Evolutionary conservation across 2,329 filamentous ascomycete genomes (phyloP), one percentile per base, ranked within the genome.

Genomic region (Clonostachys rosea): DNA sequence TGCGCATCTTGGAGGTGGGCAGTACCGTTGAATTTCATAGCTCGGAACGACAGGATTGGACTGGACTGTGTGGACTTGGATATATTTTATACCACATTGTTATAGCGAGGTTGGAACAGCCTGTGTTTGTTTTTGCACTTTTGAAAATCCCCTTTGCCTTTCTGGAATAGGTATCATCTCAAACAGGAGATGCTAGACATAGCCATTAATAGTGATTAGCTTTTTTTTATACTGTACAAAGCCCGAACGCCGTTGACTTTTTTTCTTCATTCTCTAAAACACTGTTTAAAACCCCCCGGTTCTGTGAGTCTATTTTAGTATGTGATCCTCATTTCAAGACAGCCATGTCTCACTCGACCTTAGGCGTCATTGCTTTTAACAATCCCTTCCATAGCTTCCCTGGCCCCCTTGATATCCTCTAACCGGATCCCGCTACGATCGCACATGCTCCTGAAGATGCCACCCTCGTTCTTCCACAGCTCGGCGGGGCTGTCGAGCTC

Each of bases 361-460:
- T 5, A 24, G 24, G 24, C 24, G 24, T 17, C 40, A 37, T 12
- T 33, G 16, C 13, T 17, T 47, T 41, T 45, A 13, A 37, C 46
- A 30, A 30, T 30, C 43, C 45, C 52, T 41, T 55, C 56, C 49
- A 70, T 47, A 48, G 62, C 67, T 18, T 65, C 66, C 52, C 56
- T 65, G 7, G 76, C 76, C 0, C 58, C 61, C 12, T 58, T 55
- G n/a, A 83, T 79, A 50, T 83, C 79, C 54, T 79, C 77, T 1
- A 64, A 56, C 11, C 77, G 63, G 47, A 96, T 95, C 2, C 89
- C 89, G 59, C 88, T 91, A 44, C 88, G 75, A 41, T 95, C 89
- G 62, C 91, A 96, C 91, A 96, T 96, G 35, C 86, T 75, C 54
- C 86, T 78, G 66, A 97, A 97, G 47, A 96, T 91, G 1, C 89